Conservation (phyloP, 2,329 filamentous ascomycete species). For the Annulohypoxylon truncatum region DNA sequence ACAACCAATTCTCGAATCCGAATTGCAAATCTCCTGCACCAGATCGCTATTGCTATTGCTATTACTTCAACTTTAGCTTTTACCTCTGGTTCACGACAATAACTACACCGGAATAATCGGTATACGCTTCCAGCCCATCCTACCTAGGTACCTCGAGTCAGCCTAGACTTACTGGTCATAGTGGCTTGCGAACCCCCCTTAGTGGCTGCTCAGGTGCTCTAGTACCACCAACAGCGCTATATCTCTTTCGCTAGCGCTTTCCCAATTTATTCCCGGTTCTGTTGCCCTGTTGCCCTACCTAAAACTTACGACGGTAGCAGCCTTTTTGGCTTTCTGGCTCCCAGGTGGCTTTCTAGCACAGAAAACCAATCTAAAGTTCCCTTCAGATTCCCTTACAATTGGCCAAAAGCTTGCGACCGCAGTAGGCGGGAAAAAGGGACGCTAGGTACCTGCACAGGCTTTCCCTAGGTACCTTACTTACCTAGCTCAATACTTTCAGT, state of each 20-base stretch:
- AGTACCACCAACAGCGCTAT: neutral
- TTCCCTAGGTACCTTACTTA: neutral
- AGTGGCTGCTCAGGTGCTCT: neutral
- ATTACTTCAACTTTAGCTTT: neutral
- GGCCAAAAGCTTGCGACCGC: constrained; percentile 11
- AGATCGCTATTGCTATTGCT: neutral
- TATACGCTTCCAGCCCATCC: neutral
- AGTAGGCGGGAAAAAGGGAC: neutral
- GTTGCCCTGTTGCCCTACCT: neutral
- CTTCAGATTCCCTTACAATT: constrained; percentile 12
- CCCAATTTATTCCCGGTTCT: neutral
- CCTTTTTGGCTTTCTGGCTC: neutral
- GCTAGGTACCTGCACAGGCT: constrained; percentile 2
- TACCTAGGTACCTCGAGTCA: neutral
- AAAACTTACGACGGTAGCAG: neutral
- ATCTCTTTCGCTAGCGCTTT: constrained; percentile 10
- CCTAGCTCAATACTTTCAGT: neutral
- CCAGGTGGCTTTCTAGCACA: neutral
- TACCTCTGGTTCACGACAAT: neutral
- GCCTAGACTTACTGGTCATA: neutral
- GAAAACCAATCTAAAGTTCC: neutral
- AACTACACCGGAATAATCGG: neutral
- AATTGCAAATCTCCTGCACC: neutral
- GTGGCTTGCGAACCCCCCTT: neutral
- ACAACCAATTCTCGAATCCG: neutral